Evolutionary conservation across 2,329 filamentous ascomycete genomes (phyloP).

Genomic region (Achaetomium macrosporum): DNA sequence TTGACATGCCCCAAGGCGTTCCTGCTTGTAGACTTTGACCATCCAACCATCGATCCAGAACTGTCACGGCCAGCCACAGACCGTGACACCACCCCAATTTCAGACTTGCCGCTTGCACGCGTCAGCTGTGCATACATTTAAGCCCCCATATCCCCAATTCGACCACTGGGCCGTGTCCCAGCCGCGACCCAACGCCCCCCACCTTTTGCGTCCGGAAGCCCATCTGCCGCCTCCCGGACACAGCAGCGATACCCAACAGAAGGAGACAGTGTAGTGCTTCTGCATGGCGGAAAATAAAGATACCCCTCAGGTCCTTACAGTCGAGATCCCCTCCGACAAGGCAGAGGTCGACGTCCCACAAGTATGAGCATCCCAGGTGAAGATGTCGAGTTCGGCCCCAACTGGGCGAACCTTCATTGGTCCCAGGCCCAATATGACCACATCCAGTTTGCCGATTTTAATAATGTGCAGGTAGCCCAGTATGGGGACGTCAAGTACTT

Average conservation of each 20-base stretch:
- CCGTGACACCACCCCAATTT: constrained; percentile 11
- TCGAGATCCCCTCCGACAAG: constrained; percentile 29
- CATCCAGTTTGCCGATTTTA: constrained; percentile 40
- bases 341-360: constrained; percentile 27
- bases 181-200: constrained; percentile 22
- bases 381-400: constrained; percentile 35
- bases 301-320: constrained; percentile 27
- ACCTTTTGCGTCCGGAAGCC: constrained; percentile 12
- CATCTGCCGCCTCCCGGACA: constrained; percentile 24
- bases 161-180: constrained; percentile 12
- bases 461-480: constrained; percentile 34
- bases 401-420: constrained; percentile 36
- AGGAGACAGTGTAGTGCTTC: neutral
- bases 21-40: constrained; percentile 15
- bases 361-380: constrained; percentile 37
- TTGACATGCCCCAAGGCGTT: neutral
- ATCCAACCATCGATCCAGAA: neutral
- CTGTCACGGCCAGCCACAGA: constrained; percentile 18
- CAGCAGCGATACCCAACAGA: neutral
- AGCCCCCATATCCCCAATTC: constrained; percentile 15
- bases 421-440: constrained; percentile 33
- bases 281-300: constrained; percentile 31
- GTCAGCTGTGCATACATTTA: constrained; percentile 20
- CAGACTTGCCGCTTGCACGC: constrained; percentile 7
- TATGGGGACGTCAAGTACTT: constrained; percentile 40